Base-by-base conservation (phyloP, 1,284 basidiomycete species). In the Sporisorium scitamineum region DNA sequence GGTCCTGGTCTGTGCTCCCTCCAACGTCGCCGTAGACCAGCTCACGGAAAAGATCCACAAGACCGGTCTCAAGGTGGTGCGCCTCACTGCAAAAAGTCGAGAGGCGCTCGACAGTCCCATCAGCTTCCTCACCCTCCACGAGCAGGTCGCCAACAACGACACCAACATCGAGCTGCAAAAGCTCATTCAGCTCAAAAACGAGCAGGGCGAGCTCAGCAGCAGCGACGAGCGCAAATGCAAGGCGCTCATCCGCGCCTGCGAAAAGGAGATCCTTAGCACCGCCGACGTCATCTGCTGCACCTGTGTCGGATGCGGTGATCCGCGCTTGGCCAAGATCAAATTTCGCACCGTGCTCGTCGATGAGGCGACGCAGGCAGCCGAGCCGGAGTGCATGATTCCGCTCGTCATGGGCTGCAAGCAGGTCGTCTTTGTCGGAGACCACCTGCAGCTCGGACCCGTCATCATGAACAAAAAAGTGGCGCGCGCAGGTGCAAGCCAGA, bases 381-480 rank as follows among this genome's bases (percentile, higher is more conserved):
- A 98, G 86, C 95, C 95, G 59, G 97, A 99, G 87, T 97, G 95
- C 87, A 97, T 99, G 95, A 99, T 99, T 80, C 97, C 97, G 14
- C 90, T 99, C 41, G 93, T 99, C 16, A 91, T 98, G 82, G 97
- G 97, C 29, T 98, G 95, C 86, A 99, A 98, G 87, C 97, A 99
- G 85, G 94, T 95, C 59, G 80, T 99, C 29, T 91, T 99, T 54
- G 97, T 99, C 55, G 97, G 97, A 56, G 95, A 98, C 87, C 95
- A 98, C 86, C 78, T 93, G 87, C 97, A 99, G 89, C 91, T 99
- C 53, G 97, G 97, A 1, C 97, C 97, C 10, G 97, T 98, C 79
- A 98, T 99, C 86, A 99, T 99, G 97, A 99, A 98, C 90, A 99
- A 98, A 90, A 98, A 99, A 86, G 97, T 96, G 1, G 97, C 97